Evolutionary conservation across 2,329 filamentous ascomycete species (phyloP).

Genomic region (Fusarium napiforme): DNA sequence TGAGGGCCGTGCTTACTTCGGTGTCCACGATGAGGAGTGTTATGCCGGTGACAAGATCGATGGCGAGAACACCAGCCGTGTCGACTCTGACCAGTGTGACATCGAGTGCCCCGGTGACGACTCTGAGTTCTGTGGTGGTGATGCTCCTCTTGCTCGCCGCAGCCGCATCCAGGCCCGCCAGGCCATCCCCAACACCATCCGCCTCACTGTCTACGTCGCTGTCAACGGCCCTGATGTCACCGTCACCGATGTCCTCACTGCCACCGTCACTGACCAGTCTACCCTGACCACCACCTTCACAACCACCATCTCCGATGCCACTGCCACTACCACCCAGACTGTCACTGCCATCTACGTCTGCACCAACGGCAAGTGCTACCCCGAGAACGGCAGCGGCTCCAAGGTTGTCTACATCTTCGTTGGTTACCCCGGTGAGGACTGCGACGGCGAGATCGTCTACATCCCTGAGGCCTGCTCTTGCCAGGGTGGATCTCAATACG

Average conservation of each 20-base stretch:
- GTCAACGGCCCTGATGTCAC: neutral
- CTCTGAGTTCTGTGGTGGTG: constrained; percentile 38
- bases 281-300: constrained; percentile 36
- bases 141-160: constrained; percentile 16
- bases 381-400: constrained; percentile 2
- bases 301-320: constrained; percentile 22
- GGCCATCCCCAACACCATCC: constrained; percentile 34
- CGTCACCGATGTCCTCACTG: constrained; percentile 13
- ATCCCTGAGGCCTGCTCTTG: constrained; percentile 33
- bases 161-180: constrained; percentile 36
- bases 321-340: constrained; percentile 24
- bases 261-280: constrained; percentile 28
- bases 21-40: constrained; percentile 41
- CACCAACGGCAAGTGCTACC: constrained; percentile 31
- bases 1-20: constrained; percentile 41
- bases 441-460: constrained; percentile 34
- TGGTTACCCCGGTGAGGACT: constrained; percentile 30
- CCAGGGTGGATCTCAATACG: constrained; percentile 34
- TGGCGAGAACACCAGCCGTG: constrained; percentile 5
- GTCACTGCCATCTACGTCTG: constrained; percentile 38
- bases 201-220: constrained; percentile 39
- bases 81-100: constrained; percentile 21
- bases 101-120: constrained; percentile 39
- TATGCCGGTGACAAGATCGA: constrained; percentile 39
- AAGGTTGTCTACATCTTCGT: constrained; percentile 35